Evolutionary conservation across 805 yeast species (phyloP), one percentile per base, ranked within the genome.

Genomic region (Candida ficus): DNA sequence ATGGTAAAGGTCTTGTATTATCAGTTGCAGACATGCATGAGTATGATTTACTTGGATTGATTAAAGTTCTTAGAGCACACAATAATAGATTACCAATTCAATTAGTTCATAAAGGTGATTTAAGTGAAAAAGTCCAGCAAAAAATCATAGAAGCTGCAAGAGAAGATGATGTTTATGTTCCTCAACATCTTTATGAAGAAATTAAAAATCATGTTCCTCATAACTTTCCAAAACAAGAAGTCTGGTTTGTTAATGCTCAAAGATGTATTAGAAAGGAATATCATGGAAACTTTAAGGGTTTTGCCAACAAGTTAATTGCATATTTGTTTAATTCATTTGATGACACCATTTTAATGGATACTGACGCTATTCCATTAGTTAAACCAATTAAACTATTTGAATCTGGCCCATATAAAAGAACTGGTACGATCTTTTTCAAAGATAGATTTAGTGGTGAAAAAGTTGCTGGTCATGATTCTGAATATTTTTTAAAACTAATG

Each of bases 291-390:
- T 75, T 75, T 47, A 58, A 54, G 8, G 63, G 67, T 1, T 73
- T 65, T 50, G 67, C 67, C 17, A 73, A 70, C 49, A 73, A 73
- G 46, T 61, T 73, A 39, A 48, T 72, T 23, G 76, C 78, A 0
- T 56, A 66, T 6, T 43, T 70, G 32, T 73, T 72, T 58, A 63
- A 61, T 36, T 64, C 75, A 23, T 75, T 74, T 46, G 64, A 65
- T 35, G 72, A 70, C 39, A 58, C 68, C 27, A 56, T 75, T 14
- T 57, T 75, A 18, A 42, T 75, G 49, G 80, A 75, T 52, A 73
- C 78, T 4, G 80, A 75, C 48, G 53, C 74, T 1, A 72, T 71
- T 10, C 61, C 72, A 1, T 52, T 73, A 26, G 60, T 64, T 36
- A 53, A 61, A 11, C 66, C 71, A 5, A 60, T 58, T 6, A 50